Evolutionary conservation across 2,329 filamentous ascomycete species (phyloP).

Genomic region (Fusarium redolens): DNA sequence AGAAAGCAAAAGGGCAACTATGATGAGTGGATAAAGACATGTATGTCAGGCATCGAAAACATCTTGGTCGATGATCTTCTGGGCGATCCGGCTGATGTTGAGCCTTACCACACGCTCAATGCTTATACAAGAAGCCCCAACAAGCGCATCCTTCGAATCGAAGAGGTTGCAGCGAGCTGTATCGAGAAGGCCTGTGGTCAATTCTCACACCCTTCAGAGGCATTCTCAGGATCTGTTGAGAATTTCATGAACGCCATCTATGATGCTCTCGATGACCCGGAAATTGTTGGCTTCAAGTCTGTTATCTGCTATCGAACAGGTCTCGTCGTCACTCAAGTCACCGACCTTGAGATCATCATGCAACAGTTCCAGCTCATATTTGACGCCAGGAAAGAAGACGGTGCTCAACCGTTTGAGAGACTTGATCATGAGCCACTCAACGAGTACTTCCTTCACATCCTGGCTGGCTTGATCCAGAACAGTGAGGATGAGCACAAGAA

Average conservation of each 20-base stretch:
- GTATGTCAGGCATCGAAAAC: slow-evolving; percentile 77
- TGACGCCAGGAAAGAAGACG: slow-evolving; percentile 15
- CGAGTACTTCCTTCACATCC: slow-evolving; percentile 73
- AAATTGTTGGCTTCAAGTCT: slow-evolving; percentile 84
- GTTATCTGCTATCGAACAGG: slow-evolving; percentile 86
- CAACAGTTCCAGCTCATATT: slow-evolving; percentile 55
- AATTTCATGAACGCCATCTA: slow-evolving; percentile 59
- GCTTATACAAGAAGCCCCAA: slow-evolving; percentile 71
- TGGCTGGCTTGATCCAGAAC: slow-evolving; percentile 68
- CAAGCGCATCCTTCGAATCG: slow-evolving; percentile 82
- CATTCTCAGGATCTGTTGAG: slow-evolving; percentile 50
- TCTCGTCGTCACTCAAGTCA: slow-evolving; percentile 65
- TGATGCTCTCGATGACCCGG: slow-evolving; percentile 68
- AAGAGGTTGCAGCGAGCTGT: slow-evolving; percentile 74
- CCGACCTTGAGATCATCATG: slow-evolving; percentile 56
- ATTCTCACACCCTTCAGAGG: slow-evolving; percentile 42
- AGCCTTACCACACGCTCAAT: slow-evolving; percentile 73
- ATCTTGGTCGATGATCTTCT: slow-evolving; percentile 85
- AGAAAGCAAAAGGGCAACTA: slow-evolving; percentile 58
- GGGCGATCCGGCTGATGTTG: slow-evolving; percentile 63
- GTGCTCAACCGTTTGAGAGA: slow-evolving; percentile 56
- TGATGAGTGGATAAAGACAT: slow-evolving; percentile 69
- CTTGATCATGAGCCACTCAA: slow-evolving; percentile 75
- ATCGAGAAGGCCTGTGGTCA: slow-evolving; percentile 59
- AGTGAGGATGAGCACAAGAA: slow-evolving; percentile 64